A percentile compares a stretch with the other conserved stretches of the same genome.
These are phyloP conservation scores for Priceomyces fermenticarens DNA, from an alignment of 805 yeast genomes.

Conservation along the genomic window DNA sequence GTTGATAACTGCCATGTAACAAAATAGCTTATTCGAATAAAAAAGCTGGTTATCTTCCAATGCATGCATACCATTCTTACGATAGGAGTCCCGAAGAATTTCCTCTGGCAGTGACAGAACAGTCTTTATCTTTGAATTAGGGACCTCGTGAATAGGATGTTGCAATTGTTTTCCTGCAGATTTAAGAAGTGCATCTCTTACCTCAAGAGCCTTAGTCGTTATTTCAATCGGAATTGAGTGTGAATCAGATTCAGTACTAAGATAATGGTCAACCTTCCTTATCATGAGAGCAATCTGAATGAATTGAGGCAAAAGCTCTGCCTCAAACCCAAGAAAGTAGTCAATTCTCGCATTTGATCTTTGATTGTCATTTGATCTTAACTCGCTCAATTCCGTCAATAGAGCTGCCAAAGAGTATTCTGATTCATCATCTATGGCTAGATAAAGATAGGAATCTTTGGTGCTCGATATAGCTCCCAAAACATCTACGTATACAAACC, in stretches of 20 bases:
- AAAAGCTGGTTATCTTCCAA: slow-evolving; percentile 34
- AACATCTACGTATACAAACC: slow-evolving; percentile 69
- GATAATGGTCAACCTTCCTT: slow-evolving; percentile 22
- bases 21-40: slow-evolving; percentile 52
- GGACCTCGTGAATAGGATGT: slow-evolving; percentile 11
- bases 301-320: slow-evolving; percentile 55
- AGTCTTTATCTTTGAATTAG: slow-evolving; percentile 10
- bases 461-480: slow-evolving; percentile 62
- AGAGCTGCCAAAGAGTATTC: slow-evolving; percentile 14
- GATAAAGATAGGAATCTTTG: slow-evolving; percentile 28
- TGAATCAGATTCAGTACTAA: slow-evolving; percentile 5
- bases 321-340: slow-evolving; percentile 64
- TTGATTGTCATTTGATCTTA: slow-evolving; percentile 1
- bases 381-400: slow-evolving; percentile 15
- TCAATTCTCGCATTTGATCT: slow-evolving; percentile 49
- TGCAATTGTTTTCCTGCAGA: slow-evolving; percentile 15
- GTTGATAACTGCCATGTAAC: slow-evolving; percentile 53
- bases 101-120: background rate
- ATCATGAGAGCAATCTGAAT: slow-evolving; percentile 44
- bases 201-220: slow-evolving; percentile 22
- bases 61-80: slow-evolving; percentile 9
- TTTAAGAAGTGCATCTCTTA: slow-evolving; percentile 18
- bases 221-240: slow-evolving; percentile 15
- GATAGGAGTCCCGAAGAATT: slow-evolving; percentile 7
- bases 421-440: slow-evolving; percentile 17